Base-by-base conservation (phyloP, 805 yeast genomes). In the Candida wancherniae region DNA sequence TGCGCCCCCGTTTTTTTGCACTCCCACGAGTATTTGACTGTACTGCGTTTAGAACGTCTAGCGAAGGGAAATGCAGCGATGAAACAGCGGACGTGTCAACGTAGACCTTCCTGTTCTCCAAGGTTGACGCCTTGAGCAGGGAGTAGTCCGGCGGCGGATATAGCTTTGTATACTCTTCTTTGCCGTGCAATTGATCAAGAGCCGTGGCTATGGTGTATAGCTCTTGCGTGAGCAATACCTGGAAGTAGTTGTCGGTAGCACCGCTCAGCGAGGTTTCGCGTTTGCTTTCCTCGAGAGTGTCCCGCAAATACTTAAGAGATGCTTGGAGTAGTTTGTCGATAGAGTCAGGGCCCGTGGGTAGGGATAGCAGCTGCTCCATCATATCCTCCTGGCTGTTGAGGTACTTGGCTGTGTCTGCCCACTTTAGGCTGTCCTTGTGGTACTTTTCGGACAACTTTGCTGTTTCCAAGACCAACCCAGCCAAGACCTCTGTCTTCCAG, bases 341-440 rank as follows among this genome's bases (percentile, higher is more conserved):
- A 8, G 26, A 31, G 12, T 9, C 7, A 2, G 21, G 9, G 16
- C 16, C 28, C 12, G 24, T 15, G 5, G 28, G 4, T 11, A 21
- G 9, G 19, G 29, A 16, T 11, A 38, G 27, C 16, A 37, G 38
- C 4, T 28, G 35, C 14, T 36, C 33, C 14, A 65, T 40, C 13
- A 40, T 44, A 4, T 29, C 31, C 28, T 65, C 71, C 28, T 53
- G 56, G 3, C 40, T 25, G 12, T 48, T 45, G 16, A 65, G 28
- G 13, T 40, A 19, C 4, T 16, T 22, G 6, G 46, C 31, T 1
- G 48, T 31, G 24, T 59, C 63, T 14, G 39, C 37, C 69, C 70
- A 63, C 2, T 41, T 29, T 0, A 36, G 29, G 2, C 53, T 44
- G 30, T 45, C 47, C 18, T 52, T 48, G 34, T 61, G 65, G 39